Evolutionary conservation across 495 filamentous ascomycete genomes (phyloP).

Genomic region (Daldinia grandis): DNA sequence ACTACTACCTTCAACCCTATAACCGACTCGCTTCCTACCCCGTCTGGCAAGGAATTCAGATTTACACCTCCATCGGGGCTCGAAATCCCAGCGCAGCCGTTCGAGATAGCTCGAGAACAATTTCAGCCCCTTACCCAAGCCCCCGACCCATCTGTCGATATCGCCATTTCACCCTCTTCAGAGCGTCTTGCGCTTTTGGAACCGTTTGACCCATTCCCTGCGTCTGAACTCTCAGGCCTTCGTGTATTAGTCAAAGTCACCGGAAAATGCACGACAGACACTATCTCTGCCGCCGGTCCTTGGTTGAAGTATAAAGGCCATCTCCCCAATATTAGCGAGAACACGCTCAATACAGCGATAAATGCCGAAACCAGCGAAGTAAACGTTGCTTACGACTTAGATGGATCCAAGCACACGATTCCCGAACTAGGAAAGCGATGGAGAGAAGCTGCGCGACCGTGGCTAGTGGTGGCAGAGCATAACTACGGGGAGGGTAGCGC

Average conservation of each 20-base stretch:
- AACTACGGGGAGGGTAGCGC: constrained; percentile 98
- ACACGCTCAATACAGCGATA: constrained; percentile 93
- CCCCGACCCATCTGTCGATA: constrained; percentile 69
- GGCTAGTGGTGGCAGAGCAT: constrained; percentile 95
- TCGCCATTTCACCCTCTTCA: constrained; percentile 84
- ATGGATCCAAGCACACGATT: constrained; percentile 71
- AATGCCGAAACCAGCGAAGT: constrained; percentile 92
- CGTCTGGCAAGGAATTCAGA: constrained; percentile 82
- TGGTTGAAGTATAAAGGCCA: constrained; percentile 99
- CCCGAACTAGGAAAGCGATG: constrained; percentile 86
- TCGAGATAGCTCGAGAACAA: constrained; percentile 77
- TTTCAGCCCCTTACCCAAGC: constrained; percentile 76
- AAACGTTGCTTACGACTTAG: constrained; percentile 86
- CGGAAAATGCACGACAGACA: constrained; percentile 98
- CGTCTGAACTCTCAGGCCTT: constrained; percentile 73
- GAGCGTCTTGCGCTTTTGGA: constrained; percentile 89
- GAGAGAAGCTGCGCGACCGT: constrained; percentile 73
- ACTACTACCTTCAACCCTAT: constrained; percentile 95
- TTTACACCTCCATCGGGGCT: constrained; percentile 83
- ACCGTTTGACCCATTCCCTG: constrained; percentile 87
- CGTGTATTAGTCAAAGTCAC: constrained; percentile 92
- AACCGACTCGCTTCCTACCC: constrained; percentile 82
- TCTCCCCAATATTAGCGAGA: constrained; percentile 94
- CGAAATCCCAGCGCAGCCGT: constrained; percentile 79
- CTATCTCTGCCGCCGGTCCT: constrained; percentile 94